A percentile compares a stretch with the other conserved stretches of the same genome.
phyloP scores from a whole-genome alignment of 2,329 filamentous ascomycete species.

The Aspergillus calidoustus region DNA sequence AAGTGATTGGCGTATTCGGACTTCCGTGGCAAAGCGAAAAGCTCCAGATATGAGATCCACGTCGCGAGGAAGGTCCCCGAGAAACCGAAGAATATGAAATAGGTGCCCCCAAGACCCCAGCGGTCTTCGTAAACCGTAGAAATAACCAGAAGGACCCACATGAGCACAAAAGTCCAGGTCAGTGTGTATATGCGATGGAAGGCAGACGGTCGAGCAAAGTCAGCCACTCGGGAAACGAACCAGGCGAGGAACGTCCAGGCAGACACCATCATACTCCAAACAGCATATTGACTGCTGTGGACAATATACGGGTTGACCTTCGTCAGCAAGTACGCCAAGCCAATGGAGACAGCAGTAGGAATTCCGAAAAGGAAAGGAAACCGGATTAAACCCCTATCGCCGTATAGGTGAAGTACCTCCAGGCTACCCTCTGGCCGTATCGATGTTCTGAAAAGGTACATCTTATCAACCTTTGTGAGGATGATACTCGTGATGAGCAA shows the following conservation, averaged over 20 bases:
- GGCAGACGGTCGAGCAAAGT: constrained; percentile 81
- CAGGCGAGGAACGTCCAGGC: constrained; percentile 81
- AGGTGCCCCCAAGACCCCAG: constrained; percentile 73
- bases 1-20: constrained; percentile 67
- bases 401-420: constrained; percentile 68
- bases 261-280: constrained; percentile 86
- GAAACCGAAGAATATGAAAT: constrained; percentile 81
- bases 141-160: constrained; percentile 73
- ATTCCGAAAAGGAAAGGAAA: constrained; percentile 77
- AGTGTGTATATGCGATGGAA: constrained; percentile 80
- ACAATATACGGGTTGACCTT: constrained; percentile 88
- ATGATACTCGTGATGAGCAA: constrained; percentile 71
- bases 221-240: constrained; percentile 78
- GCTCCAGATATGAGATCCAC: constrained; percentile 76
- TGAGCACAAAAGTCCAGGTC: constrained; percentile 80
- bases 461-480: constrained; percentile 74
- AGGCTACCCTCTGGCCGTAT: constrained; percentile 65
- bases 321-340: constrained; percentile 72
- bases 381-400: constrained; percentile 81
- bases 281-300: constrained; percentile 85
- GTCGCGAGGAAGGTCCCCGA: constrained; percentile 74
- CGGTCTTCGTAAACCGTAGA: constrained; percentile 78
- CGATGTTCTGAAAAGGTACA: constrained; percentile 80
- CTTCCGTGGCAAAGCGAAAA: constrained; percentile 76
- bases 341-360: constrained; percentile 70